Evolutionary conservation across 2,329 filamentous ascomycete species (phyloP).

Genomic region (Dactylonectria estremocensis): DNA sequence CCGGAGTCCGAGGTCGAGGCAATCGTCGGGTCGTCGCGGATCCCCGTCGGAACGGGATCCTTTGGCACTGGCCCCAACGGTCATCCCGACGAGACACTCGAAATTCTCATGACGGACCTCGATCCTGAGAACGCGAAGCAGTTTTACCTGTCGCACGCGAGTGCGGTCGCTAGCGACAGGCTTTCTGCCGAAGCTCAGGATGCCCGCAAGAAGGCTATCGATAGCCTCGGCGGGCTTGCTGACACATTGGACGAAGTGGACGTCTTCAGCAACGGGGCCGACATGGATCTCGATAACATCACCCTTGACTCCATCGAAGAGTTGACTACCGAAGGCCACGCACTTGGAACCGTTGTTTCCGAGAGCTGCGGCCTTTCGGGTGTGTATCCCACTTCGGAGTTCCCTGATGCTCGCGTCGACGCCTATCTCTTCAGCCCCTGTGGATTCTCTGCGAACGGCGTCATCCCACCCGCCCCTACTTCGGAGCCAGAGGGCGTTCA

Average conservation of each 20-base stretch:
- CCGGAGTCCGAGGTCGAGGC: constrained; percentile 69
- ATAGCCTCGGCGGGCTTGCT: constrained; percentile 72
- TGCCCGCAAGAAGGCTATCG: constrained; percentile 72
- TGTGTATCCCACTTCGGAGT: constrained; percentile 88
- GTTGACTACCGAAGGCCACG: constrained; percentile 92
- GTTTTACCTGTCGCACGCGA: constrained; percentile 81
- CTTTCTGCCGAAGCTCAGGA: constrained; percentile 78
- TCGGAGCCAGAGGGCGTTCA: constrained; percentile 58
- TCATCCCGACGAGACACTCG: constrained; percentile 81
- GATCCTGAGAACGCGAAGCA: constrained; percentile 79
- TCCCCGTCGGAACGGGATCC: constrained; percentile 64
- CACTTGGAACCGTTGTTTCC: constrained; percentile 92
- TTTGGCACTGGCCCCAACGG: constrained; percentile 61
- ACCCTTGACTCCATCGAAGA: constrained; percentile 76
- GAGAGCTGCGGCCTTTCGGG: constrained; percentile 90
- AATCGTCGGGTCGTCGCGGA: constrained; percentile 64
- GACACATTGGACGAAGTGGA: constrained; percentile 76
- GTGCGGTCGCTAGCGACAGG: constrained; percentile 88
- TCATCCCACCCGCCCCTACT: constrained; percentile 82
- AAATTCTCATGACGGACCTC: constrained; percentile 81
- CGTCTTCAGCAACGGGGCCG: constrained; percentile 81
- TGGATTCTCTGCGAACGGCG: constrained; percentile 97
- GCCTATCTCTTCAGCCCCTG: constrained; percentile 97
- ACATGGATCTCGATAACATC: constrained; percentile 68
- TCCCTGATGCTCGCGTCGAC: constrained; percentile 94